Evolutionary conservation across 257 asterid genomes (phyloP).

Genomic region (Ilex aquifolium): DNA sequence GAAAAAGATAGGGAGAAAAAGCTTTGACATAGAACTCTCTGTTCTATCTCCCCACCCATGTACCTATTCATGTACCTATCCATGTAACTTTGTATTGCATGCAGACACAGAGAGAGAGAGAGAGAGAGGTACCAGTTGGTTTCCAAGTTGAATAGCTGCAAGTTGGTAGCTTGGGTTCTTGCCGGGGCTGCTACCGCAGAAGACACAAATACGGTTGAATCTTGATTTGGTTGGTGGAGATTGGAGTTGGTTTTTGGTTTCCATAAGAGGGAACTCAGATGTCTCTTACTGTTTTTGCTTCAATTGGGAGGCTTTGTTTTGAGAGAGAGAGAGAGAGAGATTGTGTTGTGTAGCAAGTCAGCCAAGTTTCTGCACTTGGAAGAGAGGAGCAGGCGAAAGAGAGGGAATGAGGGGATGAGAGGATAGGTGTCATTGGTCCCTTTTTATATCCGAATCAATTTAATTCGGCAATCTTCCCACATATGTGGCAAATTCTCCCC

Average conservation of each 20-base stretch:
- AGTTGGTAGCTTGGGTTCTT: conserved; percentile 69
- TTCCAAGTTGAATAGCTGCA: conserved; percentile 72
- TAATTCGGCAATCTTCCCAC: conserved; percentile 17
- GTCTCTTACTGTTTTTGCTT: background rate
- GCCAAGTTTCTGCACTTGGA: conserved; percentile 15
- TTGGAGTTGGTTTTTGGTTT: conserved; percentile 25
- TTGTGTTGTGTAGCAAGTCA: conserved; percentile 17
- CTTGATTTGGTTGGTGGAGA: conserved; percentile 37
- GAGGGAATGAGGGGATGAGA: conserved; percentile 22
- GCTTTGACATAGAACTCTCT: too few relatives aligned
- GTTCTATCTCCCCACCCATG: too few relatives aligned
- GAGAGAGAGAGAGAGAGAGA: conserved; percentile 3
- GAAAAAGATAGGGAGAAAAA: too few relatives aligned
- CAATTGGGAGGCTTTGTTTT: background rate
- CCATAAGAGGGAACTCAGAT: conserved; percentile 29
- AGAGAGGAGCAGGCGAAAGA: conserved; percentile 9
- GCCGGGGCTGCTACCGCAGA: conserved; percentile 86
- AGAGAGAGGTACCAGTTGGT: conserved; percentile 44
- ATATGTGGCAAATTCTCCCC: conserved; percentile 28
- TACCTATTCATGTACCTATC: too few relatives aligned
- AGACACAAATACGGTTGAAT: conserved; percentile 72
- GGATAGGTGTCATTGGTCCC: conserved; percentile 27
- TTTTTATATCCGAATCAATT: conserved; percentile 39
- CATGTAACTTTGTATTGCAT: background rate
- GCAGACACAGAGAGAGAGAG: background rate